phyloP scores from a whole-genome alignment of 805 yeast genomes.

The Monosporozyma solicola region DNA sequence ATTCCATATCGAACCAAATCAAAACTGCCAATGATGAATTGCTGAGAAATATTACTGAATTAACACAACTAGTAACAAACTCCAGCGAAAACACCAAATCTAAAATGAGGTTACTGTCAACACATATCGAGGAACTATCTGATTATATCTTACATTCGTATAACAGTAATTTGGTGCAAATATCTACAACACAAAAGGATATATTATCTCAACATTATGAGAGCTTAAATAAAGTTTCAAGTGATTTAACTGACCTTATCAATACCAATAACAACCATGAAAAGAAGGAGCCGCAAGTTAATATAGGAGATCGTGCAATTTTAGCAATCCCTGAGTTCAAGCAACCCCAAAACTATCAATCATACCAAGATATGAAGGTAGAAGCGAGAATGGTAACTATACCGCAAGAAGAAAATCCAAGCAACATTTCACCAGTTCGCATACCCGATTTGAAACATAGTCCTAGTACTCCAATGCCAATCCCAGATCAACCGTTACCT shows the following conservation, averaged over 20 bases:
- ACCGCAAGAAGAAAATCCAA: background rate
- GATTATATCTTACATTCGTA: constrained; percentile 5
- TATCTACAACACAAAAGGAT: constrained; percentile 10
- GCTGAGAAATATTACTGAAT: background rate
- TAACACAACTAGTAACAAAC: background rate
- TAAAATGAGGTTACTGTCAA: background rate
- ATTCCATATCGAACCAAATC: background rate
- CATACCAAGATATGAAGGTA: constrained; percentile 8
- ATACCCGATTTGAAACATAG: constrained; percentile 2
- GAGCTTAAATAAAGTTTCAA: constrained; percentile 1
- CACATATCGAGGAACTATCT: background rate
- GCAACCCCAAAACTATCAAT: constrained; percentile 9
- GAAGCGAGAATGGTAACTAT: background rate
- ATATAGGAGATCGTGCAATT: background rate
- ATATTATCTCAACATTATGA: constrained; percentile 5
- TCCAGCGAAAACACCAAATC: background rate
- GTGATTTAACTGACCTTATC: background rate
- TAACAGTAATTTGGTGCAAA: constrained; percentile 10
- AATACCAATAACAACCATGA: background rate
- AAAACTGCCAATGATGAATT: background rate
- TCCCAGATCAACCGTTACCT: constrained; percentile 23
- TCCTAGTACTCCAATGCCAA: constrained; percentile 23
- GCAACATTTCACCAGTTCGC: constrained; percentile 5
- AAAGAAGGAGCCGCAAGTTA: background rate
- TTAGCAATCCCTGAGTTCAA: constrained; percentile 10